phyloP scores from a whole-genome alignment of 2,329 filamentous ascomycete species.

The Epichloe gansuensis region DNA sequence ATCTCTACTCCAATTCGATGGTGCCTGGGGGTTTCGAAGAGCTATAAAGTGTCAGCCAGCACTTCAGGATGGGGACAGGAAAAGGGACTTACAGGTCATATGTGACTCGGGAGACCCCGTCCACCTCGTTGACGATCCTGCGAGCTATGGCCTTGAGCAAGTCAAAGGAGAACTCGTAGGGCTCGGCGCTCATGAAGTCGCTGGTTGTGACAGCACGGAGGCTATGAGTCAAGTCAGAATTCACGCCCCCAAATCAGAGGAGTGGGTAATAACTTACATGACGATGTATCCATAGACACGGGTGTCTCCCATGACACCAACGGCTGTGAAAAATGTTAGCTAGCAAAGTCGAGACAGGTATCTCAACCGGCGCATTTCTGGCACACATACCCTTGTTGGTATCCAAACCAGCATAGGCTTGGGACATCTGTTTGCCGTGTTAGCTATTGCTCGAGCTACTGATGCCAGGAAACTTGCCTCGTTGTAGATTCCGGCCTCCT shows the following conservation, averaged over 20 bases:
- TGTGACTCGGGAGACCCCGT: constrained; percentile 56
- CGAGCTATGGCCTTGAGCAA: constrained; percentile 38
- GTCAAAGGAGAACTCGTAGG: constrained; percentile 50
- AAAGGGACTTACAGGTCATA: constrained; percentile 38
- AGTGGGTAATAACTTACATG: constrained; percentile 3
- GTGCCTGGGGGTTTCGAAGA: constrained; percentile 52
- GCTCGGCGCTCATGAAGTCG: constrained; percentile 49
- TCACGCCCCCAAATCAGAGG: neutral
- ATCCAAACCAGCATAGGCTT: constrained; percentile 17
- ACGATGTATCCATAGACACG: constrained; percentile 21
- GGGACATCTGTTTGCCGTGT: constrained; percentile 10
- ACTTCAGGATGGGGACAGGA: neutral
- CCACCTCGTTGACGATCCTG: constrained; percentile 36
- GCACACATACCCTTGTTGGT: constrained; percentile 9
- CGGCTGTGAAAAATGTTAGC: neutral
- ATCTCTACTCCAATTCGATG: constrained; percentile 50
- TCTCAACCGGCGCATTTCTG: neutral
- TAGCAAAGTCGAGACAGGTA: neutral
- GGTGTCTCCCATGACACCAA: constrained; percentile 14
- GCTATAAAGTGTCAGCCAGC: neutral
- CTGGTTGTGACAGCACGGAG: constrained; percentile 7
- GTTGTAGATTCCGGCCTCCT: constrained; percentile 57
- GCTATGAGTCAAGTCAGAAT: neutral
- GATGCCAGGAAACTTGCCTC: constrained; percentile 23
- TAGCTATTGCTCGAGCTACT: constrained; percentile 1